Evolutionary conservation across 164 flowering plant species (phyloP), one percentile per base, ranked within the genome.

Genomic region (Tetrastigma voinierianum): DNA sequence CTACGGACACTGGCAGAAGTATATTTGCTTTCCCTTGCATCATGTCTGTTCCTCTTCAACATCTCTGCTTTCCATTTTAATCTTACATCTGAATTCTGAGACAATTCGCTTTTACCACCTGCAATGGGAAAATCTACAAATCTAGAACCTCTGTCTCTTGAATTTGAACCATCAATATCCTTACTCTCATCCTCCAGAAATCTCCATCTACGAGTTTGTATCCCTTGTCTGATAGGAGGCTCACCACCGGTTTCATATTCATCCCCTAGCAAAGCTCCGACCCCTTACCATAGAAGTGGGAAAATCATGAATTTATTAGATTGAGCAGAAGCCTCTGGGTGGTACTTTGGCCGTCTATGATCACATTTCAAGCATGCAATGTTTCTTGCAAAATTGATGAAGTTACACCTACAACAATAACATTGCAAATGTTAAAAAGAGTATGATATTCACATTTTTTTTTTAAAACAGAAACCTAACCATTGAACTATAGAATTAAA

Each of bases 341-440:
- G 86, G 80, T n/a, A n/a, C 68, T 83, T 89, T 1, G 86, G 91
- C 23, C 92, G 70, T 77, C 73, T 83, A 76, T 89, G 78, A 55
- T 89, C 86, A 45, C 96, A 90, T 72, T 84, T 89, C 80, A 88
- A 72, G 73, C 96, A 93, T 15, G 78, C 78, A 84, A 75, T 82
- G 73, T 93, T 93, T 72, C 76, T 85, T 72, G 81, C 83, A 70
- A 90, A 93, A 65, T 93, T 93, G 47, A 93, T 73, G 76, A 83
- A 90, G 77, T 86, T 89, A 75, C 96, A 93, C 81, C 98, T 93
- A 68, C 52, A 32, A 77, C 46, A 64, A 60, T 9, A 2, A 60
- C 21, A 40, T 4, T 32, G 6, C 40, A 32, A 7, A 32, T 32
- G 40, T 32, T 32, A 32, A 32, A 32, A 7, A 32, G 40, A 3